Conservation (phyloP, 1,139 yeast species). For the Wickerhamiella pararugosa region DNA sequence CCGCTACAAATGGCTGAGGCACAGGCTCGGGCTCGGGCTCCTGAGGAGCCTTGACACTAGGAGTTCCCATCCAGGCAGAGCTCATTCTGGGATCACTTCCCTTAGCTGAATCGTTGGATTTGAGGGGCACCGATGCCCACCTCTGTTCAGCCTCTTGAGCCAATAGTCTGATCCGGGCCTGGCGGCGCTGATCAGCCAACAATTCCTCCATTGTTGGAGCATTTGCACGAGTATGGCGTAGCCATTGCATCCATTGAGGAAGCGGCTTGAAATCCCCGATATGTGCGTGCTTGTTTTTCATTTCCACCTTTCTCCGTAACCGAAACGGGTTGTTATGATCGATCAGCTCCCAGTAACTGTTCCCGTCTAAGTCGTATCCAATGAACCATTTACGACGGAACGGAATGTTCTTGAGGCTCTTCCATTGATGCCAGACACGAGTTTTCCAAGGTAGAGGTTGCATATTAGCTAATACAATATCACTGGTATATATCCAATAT, state of each 20-base stretch:
- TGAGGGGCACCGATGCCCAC: constrained; percentile 33
- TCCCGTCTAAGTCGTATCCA: constrained; percentile 65
- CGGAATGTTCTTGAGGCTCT: constrained; percentile 48
- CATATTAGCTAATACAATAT: constrained; percentile 4
- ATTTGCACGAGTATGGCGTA: constrained; percentile 43
- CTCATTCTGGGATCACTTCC: constrained; percentile 10
- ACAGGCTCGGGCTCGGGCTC: background rate
- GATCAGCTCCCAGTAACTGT: constrained; percentile 72
- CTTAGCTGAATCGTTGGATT: constrained; percentile 6
- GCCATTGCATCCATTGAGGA: constrained; percentile 75
- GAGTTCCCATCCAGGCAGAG: constrained; percentile 13
- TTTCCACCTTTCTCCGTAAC: constrained; percentile 29
- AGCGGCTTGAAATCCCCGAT: constrained; percentile 31
- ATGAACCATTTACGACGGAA: constrained; percentile 36
- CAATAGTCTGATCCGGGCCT: constrained; percentile 37
- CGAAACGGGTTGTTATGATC: constrained; percentile 26
- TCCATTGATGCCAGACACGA: constrained; percentile 42
- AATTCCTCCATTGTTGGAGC: constrained; percentile 55
- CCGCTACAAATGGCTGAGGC: background rate
- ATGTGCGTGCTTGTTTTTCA: constrained; percentile 19
- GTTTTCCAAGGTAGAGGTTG: constrained; percentile 16
- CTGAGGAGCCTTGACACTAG: background rate
- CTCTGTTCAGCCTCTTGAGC: constrained; percentile 47
- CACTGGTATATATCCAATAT: no score
- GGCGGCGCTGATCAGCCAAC: constrained; percentile 41